These are phyloP conservation scores for Fusarium decemcellulare DNA, from an alignment of 2,329 filamentous ascomycete genomes.

Conservation along the genomic window DNA sequence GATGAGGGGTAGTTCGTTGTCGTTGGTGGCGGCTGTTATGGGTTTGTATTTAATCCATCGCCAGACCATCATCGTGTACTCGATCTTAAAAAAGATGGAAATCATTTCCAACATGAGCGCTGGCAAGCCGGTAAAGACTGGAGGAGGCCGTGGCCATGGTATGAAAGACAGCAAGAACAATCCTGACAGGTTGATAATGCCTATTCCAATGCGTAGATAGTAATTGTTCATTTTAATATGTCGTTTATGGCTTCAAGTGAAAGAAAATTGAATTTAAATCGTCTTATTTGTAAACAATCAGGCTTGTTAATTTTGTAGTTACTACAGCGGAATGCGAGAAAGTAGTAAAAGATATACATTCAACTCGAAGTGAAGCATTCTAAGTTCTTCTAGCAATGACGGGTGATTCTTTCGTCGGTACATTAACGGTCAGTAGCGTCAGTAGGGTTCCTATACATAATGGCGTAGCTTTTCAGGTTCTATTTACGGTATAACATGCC, in stretches of 20 bases:
- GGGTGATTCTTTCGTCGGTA: no score
- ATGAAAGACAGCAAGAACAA: conserved; percentile 9
- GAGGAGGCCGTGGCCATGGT: conserved; percentile 12
- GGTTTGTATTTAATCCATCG: conserved; percentile 11
- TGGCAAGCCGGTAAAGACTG: conserved; percentile 6
- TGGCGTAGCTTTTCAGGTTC: no score
- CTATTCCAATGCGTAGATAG: conserved; percentile 2
- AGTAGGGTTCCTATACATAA: no score
- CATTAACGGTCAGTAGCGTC: no score
- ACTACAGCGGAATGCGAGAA: no score
- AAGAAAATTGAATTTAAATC: no score
- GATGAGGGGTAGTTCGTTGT: conserved; percentile 1
- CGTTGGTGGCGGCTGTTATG: not conserved
- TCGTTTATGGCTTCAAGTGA: not conserved
- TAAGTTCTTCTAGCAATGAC: no score
- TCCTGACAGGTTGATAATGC: conserved; percentile 6
- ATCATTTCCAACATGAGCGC: conserved; percentile 6
- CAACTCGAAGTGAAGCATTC: no score
- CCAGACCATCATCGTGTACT: conserved; percentile 9
- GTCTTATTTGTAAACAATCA: no score
- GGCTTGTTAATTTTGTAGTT: no score
- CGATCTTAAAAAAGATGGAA: not conserved
- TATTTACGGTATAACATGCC: no score
- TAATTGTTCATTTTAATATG: conserved; percentile 4
- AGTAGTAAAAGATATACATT: no score